Conservation (phyloP, 192 early-diverging fungal species). For the Piromyces sp. region DNA sequence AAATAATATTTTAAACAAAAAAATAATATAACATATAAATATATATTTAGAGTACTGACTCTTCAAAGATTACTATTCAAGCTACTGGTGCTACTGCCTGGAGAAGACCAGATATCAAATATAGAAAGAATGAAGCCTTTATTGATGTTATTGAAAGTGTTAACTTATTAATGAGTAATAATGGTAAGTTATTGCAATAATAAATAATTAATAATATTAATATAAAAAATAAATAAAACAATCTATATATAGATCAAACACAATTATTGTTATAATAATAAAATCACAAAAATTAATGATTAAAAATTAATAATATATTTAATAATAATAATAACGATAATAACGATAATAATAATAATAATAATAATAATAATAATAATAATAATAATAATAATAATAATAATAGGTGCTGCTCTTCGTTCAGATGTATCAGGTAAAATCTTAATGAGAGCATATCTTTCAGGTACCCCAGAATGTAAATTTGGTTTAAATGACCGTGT, state of each 20-base stretch:
- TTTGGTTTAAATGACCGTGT: conserved; percentile 93
- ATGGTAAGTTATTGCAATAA: conserved; percentile 22
- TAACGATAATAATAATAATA: too few species aligned
- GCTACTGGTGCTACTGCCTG: conserved; percentile 88
- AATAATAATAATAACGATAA: too few species aligned
- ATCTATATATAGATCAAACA: too few species aligned
- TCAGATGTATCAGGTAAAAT: conserved; percentile 81
- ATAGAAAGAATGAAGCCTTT: conserved; percentile 96
- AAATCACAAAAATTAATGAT: too few species aligned
- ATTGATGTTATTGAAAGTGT: conserved; percentile 97
- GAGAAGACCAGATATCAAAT: conserved; percentile 81
- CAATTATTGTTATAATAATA: too few species aligned
- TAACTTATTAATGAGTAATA: conserved; percentile 75
- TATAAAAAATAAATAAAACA: too few species aligned
- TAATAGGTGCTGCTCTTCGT: conserved; percentile 54
- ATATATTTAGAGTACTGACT: conserved; percentile 6
- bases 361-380: too few species aligned
- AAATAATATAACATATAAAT: too few species aligned
- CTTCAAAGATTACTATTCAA: conserved; percentile 78
- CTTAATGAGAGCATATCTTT: conserved; percentile 85
- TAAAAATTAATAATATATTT: too few species aligned
- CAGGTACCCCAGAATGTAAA: conserved; percentile 94
- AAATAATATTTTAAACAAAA: too few species aligned
- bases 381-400: conserved; percentile 8
- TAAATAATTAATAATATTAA: too few species aligned